A percentile compares a stretch with the other conserved stretches of the same genome.
Evolutionary conservation across 2,329 filamentous ascomycete species (phyloP).

Genomic region (Arthrinium puccinioides): DNA sequence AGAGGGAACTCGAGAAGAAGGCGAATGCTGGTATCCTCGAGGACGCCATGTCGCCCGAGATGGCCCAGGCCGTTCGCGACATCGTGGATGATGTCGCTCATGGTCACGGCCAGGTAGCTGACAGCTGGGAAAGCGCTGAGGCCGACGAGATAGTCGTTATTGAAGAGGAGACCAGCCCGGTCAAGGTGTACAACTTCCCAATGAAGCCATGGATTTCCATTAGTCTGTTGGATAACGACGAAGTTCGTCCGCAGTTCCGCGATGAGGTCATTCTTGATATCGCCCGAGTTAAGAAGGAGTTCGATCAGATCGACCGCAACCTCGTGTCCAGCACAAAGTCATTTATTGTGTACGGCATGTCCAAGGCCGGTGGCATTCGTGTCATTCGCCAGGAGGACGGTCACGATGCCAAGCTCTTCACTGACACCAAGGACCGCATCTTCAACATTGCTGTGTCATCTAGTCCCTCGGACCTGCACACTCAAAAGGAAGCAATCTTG

Average conservation of each 20-base stretch:
- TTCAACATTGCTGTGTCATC: conserved; percentile 87
- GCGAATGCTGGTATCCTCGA: conserved; percentile 48
- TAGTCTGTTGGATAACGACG: conserved; percentile 54
- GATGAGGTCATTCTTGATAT: conserved; percentile 85
- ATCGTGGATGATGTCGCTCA: conserved; percentile 51
- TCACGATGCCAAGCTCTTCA: conserved; percentile 85
- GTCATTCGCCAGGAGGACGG: conserved; percentile 94
- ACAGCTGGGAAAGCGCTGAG: conserved; percentile 87
- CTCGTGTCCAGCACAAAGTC: conserved; percentile 82
- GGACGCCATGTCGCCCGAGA: conserved; percentile 39
- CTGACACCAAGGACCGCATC: conserved; percentile 83
- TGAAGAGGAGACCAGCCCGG: conserved; percentile 58
- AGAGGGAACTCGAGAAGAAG: conserved; percentile 47
- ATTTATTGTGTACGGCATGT: conserved; percentile 91
- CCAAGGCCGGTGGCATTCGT: conserved; percentile 84
- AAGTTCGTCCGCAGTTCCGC: conserved; percentile 58
- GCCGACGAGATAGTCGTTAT: conserved; percentile 58
- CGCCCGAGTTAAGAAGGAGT: conserved; percentile 91
- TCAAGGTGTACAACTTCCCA: conserved; percentile 90
- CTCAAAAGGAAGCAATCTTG: conserved; percentile 72
- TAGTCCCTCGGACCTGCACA: conserved; percentile 48
- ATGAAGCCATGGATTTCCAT: conserved; percentile 96
- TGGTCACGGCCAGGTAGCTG: conserved; percentile 58
- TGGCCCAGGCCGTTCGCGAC: conserved; percentile 41
- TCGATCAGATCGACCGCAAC: conserved; percentile 93